These are phyloP conservation scores for Trifolium pratense DNA, from an alignment of 306 rosid genomes.

Conservation along the genomic window DNA sequence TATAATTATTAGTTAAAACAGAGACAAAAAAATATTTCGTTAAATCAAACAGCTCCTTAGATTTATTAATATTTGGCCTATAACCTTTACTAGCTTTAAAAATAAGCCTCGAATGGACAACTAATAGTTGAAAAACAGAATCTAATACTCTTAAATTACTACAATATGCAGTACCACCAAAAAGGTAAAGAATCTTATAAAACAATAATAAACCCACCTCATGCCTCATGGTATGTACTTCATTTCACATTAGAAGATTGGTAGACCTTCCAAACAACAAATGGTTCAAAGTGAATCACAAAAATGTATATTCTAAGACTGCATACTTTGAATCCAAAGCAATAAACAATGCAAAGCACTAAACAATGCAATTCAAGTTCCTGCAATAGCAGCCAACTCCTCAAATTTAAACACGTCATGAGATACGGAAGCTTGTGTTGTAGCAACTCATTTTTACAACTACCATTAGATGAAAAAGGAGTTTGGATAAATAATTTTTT, in stretches of 20 bases:
- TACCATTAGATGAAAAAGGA: constrained; percentile 12
- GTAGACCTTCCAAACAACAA: constrained; percentile 10
- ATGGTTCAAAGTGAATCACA: constrained; percentile 17
- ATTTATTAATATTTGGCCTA: constrained; percentile 1
- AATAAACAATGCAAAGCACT: neutral
- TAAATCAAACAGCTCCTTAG: constrained; percentile 4
- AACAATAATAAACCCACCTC: constrained; percentile 8
- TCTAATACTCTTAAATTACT: neutral
- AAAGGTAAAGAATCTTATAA: constrained; percentile 13
- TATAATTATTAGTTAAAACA: neutral
- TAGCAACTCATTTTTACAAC: constrained; percentile 21
- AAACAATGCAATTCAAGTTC: constrained; percentile 2
- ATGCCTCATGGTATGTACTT: constrained; percentile 24
- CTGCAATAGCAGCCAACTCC: neutral
- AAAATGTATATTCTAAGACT: constrained; percentile 14
- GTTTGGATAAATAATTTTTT: constrained; percentile 2
- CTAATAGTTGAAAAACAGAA: neutral
- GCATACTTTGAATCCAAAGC: neutral
- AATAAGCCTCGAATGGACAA: constrained; percentile 11
- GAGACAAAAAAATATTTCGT: neutral
- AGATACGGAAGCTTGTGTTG: neutral
- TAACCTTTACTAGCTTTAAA: constrained; percentile 7
- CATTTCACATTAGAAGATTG: constrained; percentile 31
- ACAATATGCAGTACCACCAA: constrained; percentile 20
- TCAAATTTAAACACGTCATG: constrained; percentile 2